Conservation (phyloP, 1,284 basidiomycete species). For the Marasmius sp. region DNA sequence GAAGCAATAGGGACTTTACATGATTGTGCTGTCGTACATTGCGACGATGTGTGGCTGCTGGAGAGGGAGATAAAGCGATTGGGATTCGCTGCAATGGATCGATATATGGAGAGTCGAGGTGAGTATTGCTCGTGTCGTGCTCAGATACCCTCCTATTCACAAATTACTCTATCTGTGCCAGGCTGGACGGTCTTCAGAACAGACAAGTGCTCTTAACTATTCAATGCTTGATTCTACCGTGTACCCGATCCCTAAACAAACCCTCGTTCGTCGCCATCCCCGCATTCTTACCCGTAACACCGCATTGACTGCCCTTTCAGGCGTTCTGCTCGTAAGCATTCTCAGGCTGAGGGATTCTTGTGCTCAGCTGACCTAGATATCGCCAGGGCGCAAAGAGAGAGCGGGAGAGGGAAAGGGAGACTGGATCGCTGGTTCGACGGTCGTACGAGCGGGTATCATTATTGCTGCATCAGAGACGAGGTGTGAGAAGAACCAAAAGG, state of each 20-base stretch:
- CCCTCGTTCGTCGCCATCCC: background rate
- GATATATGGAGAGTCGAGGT: constrained; percentile 44
- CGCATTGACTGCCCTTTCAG: too few species aligned
- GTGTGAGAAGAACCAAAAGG: background rate
- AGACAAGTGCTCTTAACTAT: constrained; percentile 13
- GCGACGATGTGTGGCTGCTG: constrained; percentile 44
- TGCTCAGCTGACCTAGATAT: too few species aligned
- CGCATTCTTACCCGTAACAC: too few species aligned
- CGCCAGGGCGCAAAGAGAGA: too few species aligned
- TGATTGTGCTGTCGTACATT: constrained; percentile 44
- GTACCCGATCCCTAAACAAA: background rate
- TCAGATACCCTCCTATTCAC: background rate
- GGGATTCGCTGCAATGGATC: constrained; percentile 47
- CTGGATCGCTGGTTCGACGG: too few species aligned
- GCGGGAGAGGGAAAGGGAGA: too few species aligned
- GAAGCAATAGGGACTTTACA: constrained; percentile 43
- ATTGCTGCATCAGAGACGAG: background rate
- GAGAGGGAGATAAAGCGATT: constrained; percentile 43
- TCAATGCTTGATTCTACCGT: background rate
- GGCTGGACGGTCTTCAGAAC: constrained; percentile 20
- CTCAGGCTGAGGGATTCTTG: too few species aligned
- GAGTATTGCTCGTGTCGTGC: constrained; percentile 9
- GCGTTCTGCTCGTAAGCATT: too few species aligned
- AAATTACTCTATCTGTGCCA: constrained; percentile 2
- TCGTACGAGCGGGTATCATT: too few species aligned